These are phyloP conservation scores for Orychophragmus violaceus DNA, from an alignment of 345 rosid genomes.

Conservation along the genomic window DNA sequence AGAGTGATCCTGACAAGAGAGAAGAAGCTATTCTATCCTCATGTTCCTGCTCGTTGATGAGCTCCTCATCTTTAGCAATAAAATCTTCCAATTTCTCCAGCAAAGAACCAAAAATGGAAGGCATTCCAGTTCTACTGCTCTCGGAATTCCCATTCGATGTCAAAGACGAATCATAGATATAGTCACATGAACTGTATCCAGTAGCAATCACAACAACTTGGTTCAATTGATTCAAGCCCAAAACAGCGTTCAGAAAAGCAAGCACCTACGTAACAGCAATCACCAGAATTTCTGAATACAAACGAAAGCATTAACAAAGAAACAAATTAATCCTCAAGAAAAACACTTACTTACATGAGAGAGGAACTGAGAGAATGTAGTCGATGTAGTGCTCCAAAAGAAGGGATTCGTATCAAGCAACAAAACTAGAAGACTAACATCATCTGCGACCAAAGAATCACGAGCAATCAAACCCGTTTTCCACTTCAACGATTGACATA, in stretches of 20 bases:
- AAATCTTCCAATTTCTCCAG: constrained; percentile 67
- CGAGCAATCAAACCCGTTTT: neutral
- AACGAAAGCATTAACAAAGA: neutral
- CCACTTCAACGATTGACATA: neutral
- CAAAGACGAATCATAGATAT: constrained; percentile 65
- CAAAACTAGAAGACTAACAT: constrained; percentile 73
- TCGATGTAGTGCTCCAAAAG: constrained; percentile 68
- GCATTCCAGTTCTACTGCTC: constrained; percentile 47
- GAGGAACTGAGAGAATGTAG: constrained; percentile 63
- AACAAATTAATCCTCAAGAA: neutral
- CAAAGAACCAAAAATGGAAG: constrained; percentile 43
- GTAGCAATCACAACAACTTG: constrained; percentile 85
- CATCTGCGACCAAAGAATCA: constrained; percentile 45
- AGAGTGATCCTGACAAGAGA: constrained; percentile 78
- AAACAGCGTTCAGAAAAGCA: constrained; percentile 64
- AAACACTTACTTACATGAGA: constrained; percentile 56
- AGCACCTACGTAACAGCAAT: constrained; percentile 47
- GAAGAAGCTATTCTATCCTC: constrained; percentile 51
- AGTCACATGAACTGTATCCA: constrained; percentile 71
- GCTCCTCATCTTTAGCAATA: constrained; percentile 56
- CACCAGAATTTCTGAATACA: neutral
- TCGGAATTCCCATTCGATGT: constrained; percentile 30
- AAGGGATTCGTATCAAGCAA: constrained; percentile 78
- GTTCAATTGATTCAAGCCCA: constrained; percentile 75
- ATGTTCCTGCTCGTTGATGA: constrained; percentile 32